Percentiles rank a stretch among this genome's conserved stretches.
phyloP scores from a whole-genome alignment of 139 green algal genomes.

The Chlorella sp. region DNA sequence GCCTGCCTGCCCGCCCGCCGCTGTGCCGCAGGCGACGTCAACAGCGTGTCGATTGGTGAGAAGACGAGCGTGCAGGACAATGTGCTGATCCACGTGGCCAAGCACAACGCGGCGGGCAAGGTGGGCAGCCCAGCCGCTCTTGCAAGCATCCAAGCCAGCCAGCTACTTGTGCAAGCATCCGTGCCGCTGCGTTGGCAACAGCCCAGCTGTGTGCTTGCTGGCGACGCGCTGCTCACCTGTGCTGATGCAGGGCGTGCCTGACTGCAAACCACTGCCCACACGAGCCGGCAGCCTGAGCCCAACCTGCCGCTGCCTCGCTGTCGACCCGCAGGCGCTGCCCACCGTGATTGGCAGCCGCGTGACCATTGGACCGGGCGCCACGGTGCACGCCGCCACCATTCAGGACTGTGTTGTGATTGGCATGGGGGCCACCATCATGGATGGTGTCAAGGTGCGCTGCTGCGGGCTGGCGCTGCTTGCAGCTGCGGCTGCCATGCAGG shows the following conservation, averaged over 20 bases:
- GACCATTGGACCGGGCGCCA: slow-evolving; percentile 75
- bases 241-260: too few relatives aligned
- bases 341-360: slow-evolving; percentile 83
- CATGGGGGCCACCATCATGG: slow-evolving; percentile 92
- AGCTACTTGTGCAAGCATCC: too few relatives aligned
- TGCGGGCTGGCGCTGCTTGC: not conserved
- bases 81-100: slow-evolving; percentile 88
- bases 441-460: slow-evolving; percentile 71
- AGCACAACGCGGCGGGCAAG: slow-evolving; percentile 62
- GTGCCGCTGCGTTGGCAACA: too few relatives aligned
- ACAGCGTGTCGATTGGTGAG: slow-evolving; percentile 82
- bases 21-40: slow-evolving; percentile 84
- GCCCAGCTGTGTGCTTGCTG: too few relatives aligned
- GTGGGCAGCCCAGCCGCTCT: not conserved
- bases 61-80: slow-evolving; percentile 94
- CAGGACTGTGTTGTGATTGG: slow-evolving; percentile 89
- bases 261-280: too few relatives aligned
- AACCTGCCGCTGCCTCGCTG: too few relatives aligned
- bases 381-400: slow-evolving; percentile 86
- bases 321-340: slow-evolving; percentile 43
- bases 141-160: too few relatives aligned
- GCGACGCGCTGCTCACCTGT: too few relatives aligned
- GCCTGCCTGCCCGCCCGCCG: not conserved
- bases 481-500: not conserved
- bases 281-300: too few relatives aligned